Percentiles rank a stretch among this genome's conserved stretches.
phyloP scores from a whole-genome alignment of 164 flowering plant genomes.

The Tinospora cordifolia region DNA sequence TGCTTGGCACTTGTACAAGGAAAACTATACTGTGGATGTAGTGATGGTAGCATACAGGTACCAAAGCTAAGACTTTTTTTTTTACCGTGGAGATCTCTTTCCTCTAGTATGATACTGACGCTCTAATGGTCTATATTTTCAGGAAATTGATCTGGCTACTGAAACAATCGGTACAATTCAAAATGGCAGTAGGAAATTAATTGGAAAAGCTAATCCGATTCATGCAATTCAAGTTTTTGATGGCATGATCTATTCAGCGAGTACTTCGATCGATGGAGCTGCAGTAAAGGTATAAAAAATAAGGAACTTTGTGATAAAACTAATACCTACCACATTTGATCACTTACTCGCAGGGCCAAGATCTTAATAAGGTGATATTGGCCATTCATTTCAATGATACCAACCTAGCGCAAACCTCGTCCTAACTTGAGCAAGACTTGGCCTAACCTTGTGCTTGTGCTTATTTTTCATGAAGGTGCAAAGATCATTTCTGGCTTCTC shows the following conservation, averaged over 20 bases:
- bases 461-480: neutral
- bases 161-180: constrained; percentile 58
- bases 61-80: neutral
- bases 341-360: neutral
- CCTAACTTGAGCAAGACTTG: neutral
- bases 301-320: neutral
- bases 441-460: neutral
- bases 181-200: constrained; percentile 47
- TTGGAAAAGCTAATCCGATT: constrained; percentile 54
- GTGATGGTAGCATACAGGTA: constrained; percentile 72
- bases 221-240: constrained; percentile 46
- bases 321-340: neutral
- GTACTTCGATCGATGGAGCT: constrained; percentile 58
- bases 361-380: neutral
- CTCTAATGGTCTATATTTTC: constrained; percentile 9
- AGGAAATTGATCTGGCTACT: constrained; percentile 76
- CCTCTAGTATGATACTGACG: neutral
- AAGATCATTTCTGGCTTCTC: neutral
- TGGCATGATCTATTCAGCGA: constrained; percentile 53
- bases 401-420: neutral
- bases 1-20: constrained; percentile 58
- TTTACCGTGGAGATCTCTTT: neutral
- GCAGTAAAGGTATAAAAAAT: constrained; percentile 54
- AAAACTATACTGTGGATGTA: constrained; percentile 71
- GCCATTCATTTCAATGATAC: neutral